Percentiles rank a stretch among this genome's conserved stretches.
Evolutionary conservation across 805 yeast genomes (phyloP).

Genomic region (Brettanomyces naardenensis): DNA sequence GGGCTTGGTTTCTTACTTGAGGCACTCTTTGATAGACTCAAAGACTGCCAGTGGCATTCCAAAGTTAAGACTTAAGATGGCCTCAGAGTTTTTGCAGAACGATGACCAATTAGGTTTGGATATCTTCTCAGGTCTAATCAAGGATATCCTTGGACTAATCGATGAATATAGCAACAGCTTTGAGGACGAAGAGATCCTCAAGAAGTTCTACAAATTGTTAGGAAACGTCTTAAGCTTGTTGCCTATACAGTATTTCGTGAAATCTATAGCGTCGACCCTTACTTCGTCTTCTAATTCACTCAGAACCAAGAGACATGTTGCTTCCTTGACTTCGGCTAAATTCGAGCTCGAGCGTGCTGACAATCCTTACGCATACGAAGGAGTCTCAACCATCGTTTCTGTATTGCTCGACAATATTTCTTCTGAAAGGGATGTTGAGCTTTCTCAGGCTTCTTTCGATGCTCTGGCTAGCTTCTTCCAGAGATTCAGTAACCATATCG

Average conservation of each 20-base stretch:
- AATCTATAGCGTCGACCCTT: constrained; percentile 43
- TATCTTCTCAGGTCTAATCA: constrained; percentile 22
- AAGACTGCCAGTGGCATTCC: constrained; percentile 33
- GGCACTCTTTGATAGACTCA: constrained; percentile 37
- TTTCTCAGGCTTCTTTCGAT: constrained; percentile 66
- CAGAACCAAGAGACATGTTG: constrained; percentile 52
- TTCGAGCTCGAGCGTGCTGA: constrained; percentile 60
- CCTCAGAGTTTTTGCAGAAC: constrained; percentile 25
- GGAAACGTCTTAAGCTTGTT: constrained; percentile 58
- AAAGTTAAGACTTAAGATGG: constrained; percentile 33
- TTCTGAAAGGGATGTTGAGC: constrained; percentile 32
- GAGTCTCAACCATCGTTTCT: constrained; percentile 45
- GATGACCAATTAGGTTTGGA: constrained; percentile 13
- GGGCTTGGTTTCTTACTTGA: constrained; percentile 48
- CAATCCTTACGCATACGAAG: constrained; percentile 38
- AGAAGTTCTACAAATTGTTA: constrained; percentile 46
- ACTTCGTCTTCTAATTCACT: constrained; percentile 29
- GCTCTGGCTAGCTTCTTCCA: constrained; percentile 54
- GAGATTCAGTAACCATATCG: constrained; percentile 50
- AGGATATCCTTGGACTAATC: constrained; percentile 31
- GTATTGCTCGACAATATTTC: constrained; percentile 35
- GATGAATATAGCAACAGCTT: constrained; percentile 23
- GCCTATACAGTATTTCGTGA: constrained; percentile 68
- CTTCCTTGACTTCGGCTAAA: constrained; percentile 55
- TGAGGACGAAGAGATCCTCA: constrained; percentile 30